phyloP scores from a whole-genome alignment of 352 stramenopile genomes.

The Plasmopara viticola region DNA sequence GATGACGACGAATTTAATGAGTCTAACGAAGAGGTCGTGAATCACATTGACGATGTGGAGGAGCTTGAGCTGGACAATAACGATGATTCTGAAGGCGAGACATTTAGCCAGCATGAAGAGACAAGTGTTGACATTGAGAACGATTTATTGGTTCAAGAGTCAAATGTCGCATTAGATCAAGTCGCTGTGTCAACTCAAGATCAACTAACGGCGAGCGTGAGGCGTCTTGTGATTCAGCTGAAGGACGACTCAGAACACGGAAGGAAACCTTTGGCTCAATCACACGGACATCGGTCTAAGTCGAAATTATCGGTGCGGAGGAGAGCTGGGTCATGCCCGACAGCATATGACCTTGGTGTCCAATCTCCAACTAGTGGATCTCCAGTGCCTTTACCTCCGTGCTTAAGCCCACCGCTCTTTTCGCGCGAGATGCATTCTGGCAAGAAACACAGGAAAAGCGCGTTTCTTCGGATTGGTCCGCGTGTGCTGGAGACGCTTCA shows the following conservation, averaged over 20 bases:
- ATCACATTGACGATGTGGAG: conserved; percentile 14
- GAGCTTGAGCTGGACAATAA: conserved; percentile 18
- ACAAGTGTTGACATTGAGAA: background rate
- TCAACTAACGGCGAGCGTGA: conserved; percentile 66
- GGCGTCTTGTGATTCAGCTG: conserved; percentile 65
- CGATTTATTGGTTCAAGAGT: background rate
- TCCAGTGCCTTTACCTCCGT: conserved; percentile 7
- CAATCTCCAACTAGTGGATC: conserved; percentile 10
- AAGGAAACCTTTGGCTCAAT: conserved; percentile 15
- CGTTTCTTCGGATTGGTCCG: conserved; percentile 52
- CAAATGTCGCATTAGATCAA: conserved; percentile 15
- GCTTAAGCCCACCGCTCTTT: conserved; percentile 7
- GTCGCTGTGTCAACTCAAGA: conserved; percentile 36
- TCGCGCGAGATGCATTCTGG: conserved; percentile 12
- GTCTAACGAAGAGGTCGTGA: conserved; percentile 8
- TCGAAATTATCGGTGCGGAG: conserved; percentile 19
- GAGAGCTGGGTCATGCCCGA: conserved; percentile 66
- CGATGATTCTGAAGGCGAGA: conserved; percentile 3
- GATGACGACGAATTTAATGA: conserved; percentile 18
- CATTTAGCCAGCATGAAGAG: conserved; percentile 14
- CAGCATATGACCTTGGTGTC: conserved; percentile 24
- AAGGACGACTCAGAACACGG: conserved; percentile 57
- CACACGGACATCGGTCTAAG: conserved; percentile 19
- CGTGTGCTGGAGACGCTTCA: conserved; percentile 49
- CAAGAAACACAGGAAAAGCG: conserved; percentile 44